Percentiles rank a stretch among this genome's conserved stretches.
phyloP scores from a whole-genome alignment of 2,329 filamentous ascomycete genomes.

The Botrytis pseudocinerea region DNA sequence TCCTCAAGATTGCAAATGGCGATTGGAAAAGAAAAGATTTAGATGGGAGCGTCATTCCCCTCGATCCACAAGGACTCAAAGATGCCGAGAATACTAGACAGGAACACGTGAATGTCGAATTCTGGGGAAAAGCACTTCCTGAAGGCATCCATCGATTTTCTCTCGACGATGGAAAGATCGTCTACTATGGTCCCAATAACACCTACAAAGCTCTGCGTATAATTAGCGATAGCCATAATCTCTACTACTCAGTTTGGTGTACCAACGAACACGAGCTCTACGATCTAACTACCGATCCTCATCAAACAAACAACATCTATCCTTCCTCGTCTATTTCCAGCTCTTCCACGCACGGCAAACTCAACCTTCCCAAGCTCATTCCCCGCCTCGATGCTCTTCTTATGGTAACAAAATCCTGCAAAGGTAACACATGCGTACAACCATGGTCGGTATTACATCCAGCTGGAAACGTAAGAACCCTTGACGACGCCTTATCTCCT shows the following conservation, averaged over 20 bases:
- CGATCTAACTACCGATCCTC: slow-evolving; percentile 56
- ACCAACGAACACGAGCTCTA: slow-evolving; percentile 68
- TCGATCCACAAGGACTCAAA: slow-evolving; percentile 34
- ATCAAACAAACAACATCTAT: slow-evolving; percentile 51
- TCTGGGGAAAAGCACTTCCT: slow-evolving; percentile 43
- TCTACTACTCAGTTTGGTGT: slow-evolving; percentile 71
- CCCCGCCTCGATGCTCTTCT: slow-evolving; percentile 58
- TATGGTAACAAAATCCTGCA: slow-evolving; percentile 62
- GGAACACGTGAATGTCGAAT: slow-evolving; percentile 53
- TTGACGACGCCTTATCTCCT: slow-evolving; percentile 52
- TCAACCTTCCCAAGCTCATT: slow-evolving; percentile 6
- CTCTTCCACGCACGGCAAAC: slow-evolving; percentile 32
- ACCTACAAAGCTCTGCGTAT: slow-evolving; percentile 53
- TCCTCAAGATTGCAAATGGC: slow-evolving; percentile 46
- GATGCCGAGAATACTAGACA: slow-evolving; percentile 37
- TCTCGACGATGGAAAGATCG: slow-evolving; percentile 35
- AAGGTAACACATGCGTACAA: slow-evolving; percentile 51
- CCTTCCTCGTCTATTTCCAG: slow-evolving; percentile 27
- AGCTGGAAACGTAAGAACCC: slow-evolving; percentile 48
- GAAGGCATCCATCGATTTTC: slow-evolving; percentile 37
- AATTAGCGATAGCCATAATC: slow-evolving; percentile 52
- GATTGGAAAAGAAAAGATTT: slow-evolving; percentile 46
- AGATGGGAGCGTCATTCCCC: slow-evolving; percentile 48
- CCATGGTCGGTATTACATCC: slow-evolving; percentile 62
- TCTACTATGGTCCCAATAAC: slow-evolving; percentile 44